Base-by-base conservation (phyloP, 2,329 filamentous ascomycete species). In the Penicillium sp. region DNA sequence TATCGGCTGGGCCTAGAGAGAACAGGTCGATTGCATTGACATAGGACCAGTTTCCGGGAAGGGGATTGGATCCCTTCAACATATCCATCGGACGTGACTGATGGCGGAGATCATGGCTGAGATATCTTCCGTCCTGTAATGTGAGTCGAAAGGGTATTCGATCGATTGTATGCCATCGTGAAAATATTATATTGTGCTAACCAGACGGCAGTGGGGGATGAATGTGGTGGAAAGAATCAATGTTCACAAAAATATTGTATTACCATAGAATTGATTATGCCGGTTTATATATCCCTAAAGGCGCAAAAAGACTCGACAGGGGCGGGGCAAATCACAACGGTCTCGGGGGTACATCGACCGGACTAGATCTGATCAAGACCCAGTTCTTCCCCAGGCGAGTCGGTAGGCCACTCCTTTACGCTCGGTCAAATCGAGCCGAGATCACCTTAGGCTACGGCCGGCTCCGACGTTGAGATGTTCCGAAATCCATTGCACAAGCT, bases 31-130 rank as follows among this genome's bases (percentile, higher is more conserved):
- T 63, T 18, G 62, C 58, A 39, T 54, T 65, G 48, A 66, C 64
- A 40, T 66, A 67, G 50, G 54, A 60, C 65, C 65, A 67, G 47
- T 66, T 64, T 54, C 63, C 65, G 23, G 66, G 58, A 14, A 65
- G 39, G 18, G 65, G 65, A 43, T 69, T 66, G 16, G 65, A 34
- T 18, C 56, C 54, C 28, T 55, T 56, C 37, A 52, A 50, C 10
- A 58, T 42, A 31, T 63, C 51, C 51, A 64, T 57, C 7, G 44
- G 46, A 18, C 51, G 47, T 14, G 51, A 44, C 38, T 56, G 54
- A 6, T 56, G 54, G 38, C 55, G 57, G n/a, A 55, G 44, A 13
- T 53, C 47, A 38, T 54, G 55, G 41, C 44, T 55, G 47, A 58
- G 51, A 39, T 52, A 58, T 35, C 46, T 49, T 29, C 49, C 52